Base-by-base conservation (phyloP, 345 rosid genomes). In the Barbarea vulgaris region DNA sequence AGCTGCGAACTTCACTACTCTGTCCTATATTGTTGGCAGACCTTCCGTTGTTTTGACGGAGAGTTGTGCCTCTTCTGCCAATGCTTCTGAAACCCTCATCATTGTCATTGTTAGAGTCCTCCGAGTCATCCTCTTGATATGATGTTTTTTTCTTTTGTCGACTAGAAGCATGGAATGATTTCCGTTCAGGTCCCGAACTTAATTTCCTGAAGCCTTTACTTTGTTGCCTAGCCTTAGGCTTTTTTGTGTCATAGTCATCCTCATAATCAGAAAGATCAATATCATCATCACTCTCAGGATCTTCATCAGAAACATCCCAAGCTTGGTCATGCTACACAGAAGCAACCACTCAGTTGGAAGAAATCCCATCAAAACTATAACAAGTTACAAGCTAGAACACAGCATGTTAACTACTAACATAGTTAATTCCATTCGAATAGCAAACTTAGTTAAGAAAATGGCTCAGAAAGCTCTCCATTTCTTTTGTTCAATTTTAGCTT, bases 261-360 rank as follows among this genome's bases (percentile, higher is more conserved):
- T 90, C 96, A 42, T 83, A 93, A 77, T 91, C 96, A 6, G 85
- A 82, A 69, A 82, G 85, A 66, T 85, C 96, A 10, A 81, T 42
- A 67, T 91, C 91, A 48, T 85, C 95, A 70, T 85, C 87, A 80
- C 83, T 87, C 70, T 83, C 83, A 63, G 81, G 87, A 7, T 84
- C 93, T 77, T 87, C 95, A 41, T 88, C 96, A 60, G 91, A 91
- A 80, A 65, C 91, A 63, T 82, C 93, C 97, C 97, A 88, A 48
- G 85, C 88, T 80, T 91, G 84, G 70, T 75, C 96, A 94, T 87
- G 77, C 68, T 60, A 59, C 75, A 25, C 63, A 9, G 5, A 74
- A 74, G 61, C 27, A 74, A 44, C 30, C 34, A 59, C 64, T 41
- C 55, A 24, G 69, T 72, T 57, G 55, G 28, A 71, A 37, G 55